Base-by-base conservation (phyloP, 1,139 yeast genomes). In the Pichia sp. region DNA sequence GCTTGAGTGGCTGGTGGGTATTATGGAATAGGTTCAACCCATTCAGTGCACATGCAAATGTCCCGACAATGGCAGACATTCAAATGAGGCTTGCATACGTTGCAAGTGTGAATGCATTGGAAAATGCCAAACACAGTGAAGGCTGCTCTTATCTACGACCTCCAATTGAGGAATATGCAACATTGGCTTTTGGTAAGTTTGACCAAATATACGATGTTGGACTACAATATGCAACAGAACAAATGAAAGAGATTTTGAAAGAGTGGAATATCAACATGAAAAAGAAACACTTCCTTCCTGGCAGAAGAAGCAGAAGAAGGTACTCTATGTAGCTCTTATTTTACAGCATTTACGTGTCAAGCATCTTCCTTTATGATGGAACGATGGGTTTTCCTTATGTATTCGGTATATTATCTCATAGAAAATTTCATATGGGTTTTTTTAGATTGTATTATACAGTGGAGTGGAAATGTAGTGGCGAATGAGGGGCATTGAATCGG, bases 71-170 rank as follows among this genome's bases (percentile, higher is more conserved):
- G 82, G 87, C 95, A 50, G 98, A 91, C 55, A 86, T 91, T 44
- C 98, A 91, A 63, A 73, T 86, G 63, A 69, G 98, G 39, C 65
- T 91, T 43, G 96, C 97, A 1, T 91, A 91, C 58, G 98, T 91
- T 20, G 85, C 96, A 0, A 84, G 95, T 43, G 98, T 91, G 1
- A 84, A 84, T 57, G 97, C 97, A 0, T 63, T 91, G 34, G 96
- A 91, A 52, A 67, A 72, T 39, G 96, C 96, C 3, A 91, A 91
- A 53, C 66, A 60, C 29, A 81, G 88, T 0, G 84, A 87, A 0
- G 96, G 95, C 0, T 93, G 91, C 12, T 67, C 83, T n/a, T 91
- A 91, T 54, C 64, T 87, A 50, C 71, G 98, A 30, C 98, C 98
- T 3, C 98, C 98, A 0, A 84, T 91, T 50, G 96, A 88, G 50